Conservation (phyloP, 2,329 filamentous ascomycete species). For the Cryphonectria radicalis region DNA sequence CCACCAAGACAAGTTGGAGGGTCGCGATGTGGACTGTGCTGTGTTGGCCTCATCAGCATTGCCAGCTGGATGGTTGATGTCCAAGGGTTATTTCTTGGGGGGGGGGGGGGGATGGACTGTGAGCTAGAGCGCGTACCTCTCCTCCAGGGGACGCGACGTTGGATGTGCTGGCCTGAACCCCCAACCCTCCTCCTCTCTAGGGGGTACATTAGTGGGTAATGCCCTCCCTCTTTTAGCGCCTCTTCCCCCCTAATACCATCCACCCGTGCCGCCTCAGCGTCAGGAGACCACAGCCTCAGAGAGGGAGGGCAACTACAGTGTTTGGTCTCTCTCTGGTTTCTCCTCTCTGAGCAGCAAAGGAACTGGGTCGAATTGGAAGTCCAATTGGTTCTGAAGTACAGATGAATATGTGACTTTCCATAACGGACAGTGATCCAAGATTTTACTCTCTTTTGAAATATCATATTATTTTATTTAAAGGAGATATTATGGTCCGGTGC, state of each 20-base stretch:
- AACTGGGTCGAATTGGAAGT: background rate
- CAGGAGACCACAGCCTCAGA: background rate
- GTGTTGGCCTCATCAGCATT: background rate
- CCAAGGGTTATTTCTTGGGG: background rate
- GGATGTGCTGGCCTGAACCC: background rate
- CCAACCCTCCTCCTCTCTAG: background rate
- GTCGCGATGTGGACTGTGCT: background rate
- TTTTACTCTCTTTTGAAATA: too few relatives aligned
- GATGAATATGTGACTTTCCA: too few relatives aligned
- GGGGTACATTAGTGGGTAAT: background rate
- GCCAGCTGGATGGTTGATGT: constrained; percentile 1
- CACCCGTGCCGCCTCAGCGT: background rate
- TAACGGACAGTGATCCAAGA: too few relatives aligned
- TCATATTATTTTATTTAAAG: too few relatives aligned
- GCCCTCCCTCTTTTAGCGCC: background rate
- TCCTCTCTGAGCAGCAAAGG: background rate
- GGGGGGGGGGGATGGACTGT: background rate
- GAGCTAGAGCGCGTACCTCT: constrained; percentile 3
- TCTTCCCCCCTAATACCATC: background rate
- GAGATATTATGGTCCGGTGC: too few relatives aligned
- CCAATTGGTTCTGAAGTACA: too few relatives aligned
- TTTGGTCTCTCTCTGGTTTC: background rate
- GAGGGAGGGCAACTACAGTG: background rate
- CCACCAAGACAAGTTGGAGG: too few relatives aligned
- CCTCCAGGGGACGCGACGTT: constrained; percentile 8